Evolutionary conservation across 352 stramenopile species (phyloP).

Genomic region (Phytophthora vignae): DNA sequence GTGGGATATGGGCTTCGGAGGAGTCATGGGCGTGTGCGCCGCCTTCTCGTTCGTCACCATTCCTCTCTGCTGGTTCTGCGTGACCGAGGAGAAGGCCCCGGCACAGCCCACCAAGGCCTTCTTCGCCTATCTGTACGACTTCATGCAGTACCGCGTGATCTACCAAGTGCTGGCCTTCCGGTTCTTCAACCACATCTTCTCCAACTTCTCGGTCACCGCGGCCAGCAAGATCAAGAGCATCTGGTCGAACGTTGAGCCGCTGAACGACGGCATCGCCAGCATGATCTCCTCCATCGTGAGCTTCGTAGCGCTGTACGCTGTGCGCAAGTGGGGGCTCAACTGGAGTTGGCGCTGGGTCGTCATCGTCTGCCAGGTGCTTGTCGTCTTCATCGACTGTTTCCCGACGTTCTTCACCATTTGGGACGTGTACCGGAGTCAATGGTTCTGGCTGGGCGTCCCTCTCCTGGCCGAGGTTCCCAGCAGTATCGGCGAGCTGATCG

Average conservation of each 20-base stretch:
- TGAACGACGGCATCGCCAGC: slow-evolving; percentile 37
- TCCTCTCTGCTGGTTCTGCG: slow-evolving; percentile 48
- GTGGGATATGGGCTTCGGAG: slow-evolving; percentile 50
- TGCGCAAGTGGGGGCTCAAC: slow-evolving; percentile 53
- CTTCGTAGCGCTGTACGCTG: slow-evolving; percentile 34
- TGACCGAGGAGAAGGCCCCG: slow-evolving; percentile 41
- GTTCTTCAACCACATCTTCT: slow-evolving; percentile 49
- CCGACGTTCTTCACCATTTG: slow-evolving; percentile 61
- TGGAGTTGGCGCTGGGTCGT: slow-evolving; percentile 63
- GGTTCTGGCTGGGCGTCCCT: slow-evolving; percentile 65
- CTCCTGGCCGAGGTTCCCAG: slow-evolving; percentile 51
- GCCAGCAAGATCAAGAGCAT: slow-evolving; percentile 41
- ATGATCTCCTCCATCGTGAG: slow-evolving; percentile 43
- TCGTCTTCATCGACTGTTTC: slow-evolving; percentile 49
- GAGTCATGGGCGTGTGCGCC: slow-evolving; percentile 45
- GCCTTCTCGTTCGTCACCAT: slow-evolving; percentile 37
- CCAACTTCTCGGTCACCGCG: slow-evolving; percentile 36
- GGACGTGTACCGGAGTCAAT: slow-evolving; percentile 60
- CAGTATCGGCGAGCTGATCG: slow-evolving; percentile 39
- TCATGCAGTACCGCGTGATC: slow-evolving; percentile 48
- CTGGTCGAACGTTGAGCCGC: slow-evolving; percentile 37
- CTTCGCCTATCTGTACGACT: slow-evolving; percentile 41
- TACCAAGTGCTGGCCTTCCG: slow-evolving; percentile 46
- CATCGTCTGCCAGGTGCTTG: slow-evolving; percentile 40
- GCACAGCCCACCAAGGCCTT: slow-evolving; percentile 15